phyloP scores from a whole-genome alignment of 352 stramenopile species.

The Phytopythium ostracodes region DNA sequence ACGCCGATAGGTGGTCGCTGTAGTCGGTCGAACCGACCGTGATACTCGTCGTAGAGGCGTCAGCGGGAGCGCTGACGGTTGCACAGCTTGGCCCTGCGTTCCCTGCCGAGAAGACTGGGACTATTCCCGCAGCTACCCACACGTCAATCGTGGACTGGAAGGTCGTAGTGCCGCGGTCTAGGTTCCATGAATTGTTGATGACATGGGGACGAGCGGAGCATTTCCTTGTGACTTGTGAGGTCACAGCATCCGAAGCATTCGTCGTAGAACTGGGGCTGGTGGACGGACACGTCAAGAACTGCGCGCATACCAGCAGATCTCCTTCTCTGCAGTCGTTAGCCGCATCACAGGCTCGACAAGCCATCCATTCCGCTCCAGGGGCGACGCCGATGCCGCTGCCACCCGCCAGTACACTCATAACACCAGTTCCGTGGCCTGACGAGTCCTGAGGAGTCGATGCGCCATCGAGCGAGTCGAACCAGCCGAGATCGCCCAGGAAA shows the following conservation, averaged over 20 bases:
- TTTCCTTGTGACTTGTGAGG: conserved; percentile 19
- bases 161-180: conserved; percentile 22
- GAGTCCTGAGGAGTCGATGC: conserved; percentile 26
- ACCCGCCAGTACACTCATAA: conserved; percentile 31
- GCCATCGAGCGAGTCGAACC: conserved; percentile 40
- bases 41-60: conserved; percentile 31
- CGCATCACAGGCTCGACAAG: conserved; percentile 35
- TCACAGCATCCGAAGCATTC: neutral
- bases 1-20: conserved; percentile 22
- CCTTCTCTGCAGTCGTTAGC: conserved; percentile 24
- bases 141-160: conserved; percentile 31
- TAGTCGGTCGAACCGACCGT: conserved; percentile 42
- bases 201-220: conserved; percentile 48
- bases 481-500: conserved; percentile 38
- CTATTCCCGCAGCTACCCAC: conserved; percentile 48
- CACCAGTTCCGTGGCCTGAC: conserved; percentile 30
- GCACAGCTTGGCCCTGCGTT: conserved; percentile 39
- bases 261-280: neutral
- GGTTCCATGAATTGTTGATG: conserved; percentile 67
- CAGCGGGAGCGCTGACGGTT: conserved; percentile 32
- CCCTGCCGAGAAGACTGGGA: conserved; percentile 48
- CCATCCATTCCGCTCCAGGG: conserved; percentile 32
- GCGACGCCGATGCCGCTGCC: conserved; percentile 28
- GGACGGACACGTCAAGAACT: conserved; percentile 44
- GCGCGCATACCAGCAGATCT: conserved; percentile 33